Percentiles rank a stretch among this genome's conserved stretches.
Evolutionary conservation across 768 basidiomycete species (phyloP).

Genomic region (Sporobolomyces roseus): DNA sequence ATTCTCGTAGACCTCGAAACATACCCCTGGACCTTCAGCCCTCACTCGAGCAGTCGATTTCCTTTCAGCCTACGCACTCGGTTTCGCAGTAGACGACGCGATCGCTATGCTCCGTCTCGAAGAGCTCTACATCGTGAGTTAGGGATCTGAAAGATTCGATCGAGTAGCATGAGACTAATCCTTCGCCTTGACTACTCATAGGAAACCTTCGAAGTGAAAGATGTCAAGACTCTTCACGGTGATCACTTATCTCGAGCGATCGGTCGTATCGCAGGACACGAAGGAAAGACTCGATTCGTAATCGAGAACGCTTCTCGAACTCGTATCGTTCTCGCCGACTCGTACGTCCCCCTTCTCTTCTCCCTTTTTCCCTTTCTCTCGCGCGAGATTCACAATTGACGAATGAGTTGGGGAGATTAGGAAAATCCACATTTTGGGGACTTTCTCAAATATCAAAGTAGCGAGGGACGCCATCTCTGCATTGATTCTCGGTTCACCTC

Average conservation of each 20-base stretch:
- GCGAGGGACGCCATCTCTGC: slow-evolving; percentile 82
- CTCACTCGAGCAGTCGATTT: slow-evolving; percentile 97
- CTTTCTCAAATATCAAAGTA: slow-evolving; percentile 97
- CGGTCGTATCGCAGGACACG: slow-evolving; percentile 97
- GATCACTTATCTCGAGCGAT: slow-evolving; percentile 98
- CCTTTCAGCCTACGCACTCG: slow-evolving; percentile 86
- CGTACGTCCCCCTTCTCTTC: slow-evolving; percentile 57
- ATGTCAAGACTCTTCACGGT: slow-evolving; percentile 95
- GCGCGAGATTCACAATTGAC: no score
- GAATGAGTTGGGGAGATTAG: slow-evolving; percentile 51
- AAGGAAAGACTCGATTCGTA: slow-evolving; percentile 97
- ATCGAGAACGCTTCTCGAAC: slow-evolving; percentile 96
- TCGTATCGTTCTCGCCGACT: slow-evolving; percentile 96
- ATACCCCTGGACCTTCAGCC: slow-evolving; percentile 54
- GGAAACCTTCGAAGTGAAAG: slow-evolving; percentile 81
- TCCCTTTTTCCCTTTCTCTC: background rate
- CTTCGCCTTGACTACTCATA: background rate
- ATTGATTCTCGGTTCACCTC: slow-evolving; percentile 41
- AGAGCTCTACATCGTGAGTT: slow-evolving; percentile 82
- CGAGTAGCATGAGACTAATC: background rate
- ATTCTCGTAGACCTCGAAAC: slow-evolving; percentile 70
- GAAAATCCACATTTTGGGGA: slow-evolving; percentile 97
- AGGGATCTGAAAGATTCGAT: background rate
- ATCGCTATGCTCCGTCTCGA: slow-evolving; percentile 92
- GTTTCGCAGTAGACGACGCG: slow-evolving; percentile 96